phyloP scores from a whole-genome alignment of 192 early-diverging fungal genomes.

The Pilaira anomala region DNA sequence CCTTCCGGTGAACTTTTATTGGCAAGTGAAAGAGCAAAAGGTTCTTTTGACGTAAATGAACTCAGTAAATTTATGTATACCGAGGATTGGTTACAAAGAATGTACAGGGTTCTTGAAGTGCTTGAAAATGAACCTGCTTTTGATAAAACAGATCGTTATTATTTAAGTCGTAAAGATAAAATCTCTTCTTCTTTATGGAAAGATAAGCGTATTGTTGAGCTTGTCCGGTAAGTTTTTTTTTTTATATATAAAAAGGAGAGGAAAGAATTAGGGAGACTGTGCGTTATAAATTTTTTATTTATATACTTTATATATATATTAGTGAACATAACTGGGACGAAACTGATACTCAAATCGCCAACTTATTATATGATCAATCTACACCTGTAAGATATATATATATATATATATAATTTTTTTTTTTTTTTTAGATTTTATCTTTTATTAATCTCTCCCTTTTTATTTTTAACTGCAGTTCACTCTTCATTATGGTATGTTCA shows the following conservation, averaged over 20 bases:
- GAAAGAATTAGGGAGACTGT: too few species aligned
- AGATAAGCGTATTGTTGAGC: slow-evolving; percentile 59
- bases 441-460: not conserved
- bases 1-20: slow-evolving; percentile 53
- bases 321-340: slow-evolving; percentile 56
- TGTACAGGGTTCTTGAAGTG: slow-evolving; percentile 55
- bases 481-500: slow-evolving; percentile 81
- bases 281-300: not conserved
- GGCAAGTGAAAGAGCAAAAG: slow-evolving; percentile 61
- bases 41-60: slow-evolving; percentile 60
- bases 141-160: slow-evolving; percentile 67
- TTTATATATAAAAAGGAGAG: not conserved
- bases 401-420: not conserved
- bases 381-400: slow-evolving; percentile 42
- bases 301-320: slow-evolving; percentile 5
- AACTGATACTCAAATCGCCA: slow-evolving; percentile 47
- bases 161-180: slow-evolving; percentile 65
- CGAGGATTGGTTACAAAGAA: slow-evolving; percentile 54
- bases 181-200: slow-evolving; percentile 59
- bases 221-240: slow-evolving; percentile 44
- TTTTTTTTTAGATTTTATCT: not conserved
- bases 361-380: slow-evolving; percentile 57
- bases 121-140: slow-evolving; percentile 72
- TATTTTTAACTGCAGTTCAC: slow-evolving; percentile 46
- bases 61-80: slow-evolving; percentile 69